These are phyloP conservation scores for Metschnikowia proteae DNA, from an alignment of 805 yeast species.

Conservation along the genomic window DNA sequence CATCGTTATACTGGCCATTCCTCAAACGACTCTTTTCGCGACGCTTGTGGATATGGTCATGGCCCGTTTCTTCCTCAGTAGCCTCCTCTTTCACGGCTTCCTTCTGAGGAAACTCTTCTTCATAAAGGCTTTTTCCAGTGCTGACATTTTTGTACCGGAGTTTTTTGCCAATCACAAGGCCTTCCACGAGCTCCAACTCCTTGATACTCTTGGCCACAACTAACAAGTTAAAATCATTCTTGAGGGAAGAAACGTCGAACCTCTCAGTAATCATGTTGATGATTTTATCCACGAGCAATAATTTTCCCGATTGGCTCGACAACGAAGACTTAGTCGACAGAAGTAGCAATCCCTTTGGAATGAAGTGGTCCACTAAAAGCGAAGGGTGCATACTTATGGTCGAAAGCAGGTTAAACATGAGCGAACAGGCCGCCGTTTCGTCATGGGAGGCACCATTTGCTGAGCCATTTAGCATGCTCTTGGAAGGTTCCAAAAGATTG, in stretches of 20 bases:
- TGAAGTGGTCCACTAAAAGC: conserved; percentile 69
- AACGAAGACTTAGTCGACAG: conserved; percentile 61
- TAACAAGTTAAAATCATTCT: conserved; percentile 21
- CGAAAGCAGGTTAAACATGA: conserved; percentile 44
- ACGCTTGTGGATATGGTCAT: conserved; percentile 11
- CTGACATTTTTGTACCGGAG: conserved; percentile 64
- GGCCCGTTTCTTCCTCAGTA: conserved; percentile 10
- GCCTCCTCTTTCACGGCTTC: conserved; percentile 7
- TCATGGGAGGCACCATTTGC: background rate
- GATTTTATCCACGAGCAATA: conserved; percentile 49
- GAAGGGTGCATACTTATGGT: conserved; percentile 65
- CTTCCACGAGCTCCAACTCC: conserved; percentile 76
- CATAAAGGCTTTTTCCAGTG: conserved; percentile 52
- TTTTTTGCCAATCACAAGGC: conserved; percentile 67
- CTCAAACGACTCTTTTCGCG: background rate
- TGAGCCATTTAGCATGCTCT: conserved; percentile 8
- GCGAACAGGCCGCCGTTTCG: conserved; percentile 21
- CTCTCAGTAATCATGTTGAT: conserved; percentile 33
- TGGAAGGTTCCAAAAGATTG: conserved; percentile 27
- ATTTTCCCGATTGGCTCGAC: conserved; percentile 55
- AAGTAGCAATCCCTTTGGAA: conserved; percentile 63
- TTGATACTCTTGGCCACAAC: conserved; percentile 60
- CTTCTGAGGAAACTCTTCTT: conserved; percentile 20
- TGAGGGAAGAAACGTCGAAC: conserved; percentile 6
- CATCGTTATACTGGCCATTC: conserved; percentile 2